Evolutionary conservation across 148 eudicot genomes (phyloP), one percentile per base, ranked within the genome.

Genomic region (Rhododendron ferrugineum): DNA sequence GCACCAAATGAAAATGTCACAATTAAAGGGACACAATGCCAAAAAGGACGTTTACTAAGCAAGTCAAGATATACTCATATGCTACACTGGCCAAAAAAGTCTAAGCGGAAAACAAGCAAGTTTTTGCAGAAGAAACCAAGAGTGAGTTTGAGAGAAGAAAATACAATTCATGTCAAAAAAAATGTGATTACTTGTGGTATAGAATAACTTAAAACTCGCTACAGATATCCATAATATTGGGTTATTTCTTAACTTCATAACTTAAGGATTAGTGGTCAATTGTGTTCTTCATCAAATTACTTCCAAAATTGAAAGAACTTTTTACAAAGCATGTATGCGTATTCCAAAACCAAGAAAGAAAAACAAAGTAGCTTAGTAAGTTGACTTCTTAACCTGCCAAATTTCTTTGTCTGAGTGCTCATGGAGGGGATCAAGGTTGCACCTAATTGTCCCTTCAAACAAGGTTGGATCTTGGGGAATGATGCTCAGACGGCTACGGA

Each of bases 391-490:
- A 64, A 92, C 99, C 98, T 96, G 91, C 99, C 99, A 96, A 40
- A 96, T 93, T 52, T 93, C 92, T 70, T 85, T 89, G 88, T 96
- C 98, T 52, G 94, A 86, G 62, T 95, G 96, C 90, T 96, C 99
- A 84, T 92, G 93, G 40, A 96, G 96, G 72, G 99, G 99, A 90
- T 96, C 99, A 68, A 96, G 93, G 87, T 96, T 96, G 82, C 91
- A 88, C 87, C 99, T 90, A 79, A 96, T 93, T 80, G 98, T 96
- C 88, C 99, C 99, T 93, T 96, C 99, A 91, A 95, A 96, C 68
- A 96, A 89, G 46, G 98, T 93, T 79, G 99, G 99, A 83, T 96
- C 99, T 91, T 96, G 99, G 36, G 99, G 99, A 79, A 96, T 96
- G 86, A 96, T 96, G 85, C 99, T 95, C 88, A 96, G 86, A 85